Evolutionary conservation across 148 eudicot species (phyloP).

Genomic region (Spergularia bocconei): DNA sequence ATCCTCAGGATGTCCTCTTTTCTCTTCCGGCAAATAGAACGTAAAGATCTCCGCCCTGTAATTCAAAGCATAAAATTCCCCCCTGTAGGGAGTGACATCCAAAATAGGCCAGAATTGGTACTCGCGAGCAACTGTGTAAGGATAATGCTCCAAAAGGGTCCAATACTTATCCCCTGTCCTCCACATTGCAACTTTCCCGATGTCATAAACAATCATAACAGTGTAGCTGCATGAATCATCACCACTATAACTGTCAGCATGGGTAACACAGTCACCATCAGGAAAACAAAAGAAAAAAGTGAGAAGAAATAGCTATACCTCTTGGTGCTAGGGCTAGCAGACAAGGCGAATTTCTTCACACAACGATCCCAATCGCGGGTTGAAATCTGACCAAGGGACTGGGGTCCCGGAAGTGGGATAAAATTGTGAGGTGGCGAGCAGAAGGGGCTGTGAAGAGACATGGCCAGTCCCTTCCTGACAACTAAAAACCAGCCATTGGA

Average conservation of each 20-base stretch:
- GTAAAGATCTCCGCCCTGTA: background rate
- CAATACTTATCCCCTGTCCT: background rate
- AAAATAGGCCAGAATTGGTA: background rate
- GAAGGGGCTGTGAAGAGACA: constrained; percentile 7
- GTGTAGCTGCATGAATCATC: background rate
- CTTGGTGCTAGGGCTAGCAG: background rate
- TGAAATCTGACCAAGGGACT: background rate
- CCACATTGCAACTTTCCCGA: background rate
- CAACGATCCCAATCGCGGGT: background rate
- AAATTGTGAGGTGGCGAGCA: background rate
- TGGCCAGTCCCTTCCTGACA: background rate
- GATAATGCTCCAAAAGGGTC: background rate
- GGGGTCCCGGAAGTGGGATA: background rate
- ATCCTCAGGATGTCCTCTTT: too few relatives aligned
- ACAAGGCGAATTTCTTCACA: background rate
- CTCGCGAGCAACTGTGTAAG: background rate
- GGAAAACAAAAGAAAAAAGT: background rate
- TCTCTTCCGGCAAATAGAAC: background rate
- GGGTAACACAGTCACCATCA: too few relatives aligned
- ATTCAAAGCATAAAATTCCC: background rate
- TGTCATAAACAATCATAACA: background rate
- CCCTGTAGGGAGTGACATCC: background rate
- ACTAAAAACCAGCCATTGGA: background rate
- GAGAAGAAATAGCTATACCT: background rate
- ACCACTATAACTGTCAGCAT: too few relatives aligned